These are phyloP conservation scores for Periconia sp. DNA, from an alignment of 2,329 filamentous ascomycete species.

Conservation along the genomic window DNA sequence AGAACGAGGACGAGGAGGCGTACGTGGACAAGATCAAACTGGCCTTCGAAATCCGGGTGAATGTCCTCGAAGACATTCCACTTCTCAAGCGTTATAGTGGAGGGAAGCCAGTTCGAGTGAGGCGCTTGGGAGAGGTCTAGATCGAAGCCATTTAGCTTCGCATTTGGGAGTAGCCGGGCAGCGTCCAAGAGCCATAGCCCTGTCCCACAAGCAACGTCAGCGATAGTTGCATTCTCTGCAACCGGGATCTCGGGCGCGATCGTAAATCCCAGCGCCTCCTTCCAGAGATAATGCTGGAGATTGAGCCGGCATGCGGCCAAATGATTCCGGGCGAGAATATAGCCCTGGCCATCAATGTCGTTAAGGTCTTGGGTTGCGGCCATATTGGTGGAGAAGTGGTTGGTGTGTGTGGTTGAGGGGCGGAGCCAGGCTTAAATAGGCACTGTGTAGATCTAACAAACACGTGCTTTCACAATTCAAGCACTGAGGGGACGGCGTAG, in stretches of 20 bases:
- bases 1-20: conserved; percentile 7
- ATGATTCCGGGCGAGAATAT: background rate
- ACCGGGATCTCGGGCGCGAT: conserved; percentile 8
- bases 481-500: no score
- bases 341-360: background rate
- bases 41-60: background rate
- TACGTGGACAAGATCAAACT: conserved; percentile 12
- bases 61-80: conserved; percentile 6
- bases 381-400: background rate
- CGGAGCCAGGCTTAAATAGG: no score
- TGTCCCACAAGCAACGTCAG: conserved; percentile 31
- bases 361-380: no score
- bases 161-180: conserved; percentile 15
- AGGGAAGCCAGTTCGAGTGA: conserved; percentile 20
- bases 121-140: conserved; percentile 24
- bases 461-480: no score
- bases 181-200: conserved; percentile 30
- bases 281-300: conserved; percentile 7
- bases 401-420: no score
- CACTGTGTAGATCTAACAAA: no score
- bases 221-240: conserved; percentile 11
- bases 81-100: conserved; percentile 9
- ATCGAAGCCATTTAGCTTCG: conserved; percentile 25
- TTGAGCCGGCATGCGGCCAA: conserved; percentile 9
- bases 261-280: conserved; percentile 5